phyloP scores from a whole-genome alignment of 495 filamentous ascomycete species.

The Talaromyces ruber region DNA sequence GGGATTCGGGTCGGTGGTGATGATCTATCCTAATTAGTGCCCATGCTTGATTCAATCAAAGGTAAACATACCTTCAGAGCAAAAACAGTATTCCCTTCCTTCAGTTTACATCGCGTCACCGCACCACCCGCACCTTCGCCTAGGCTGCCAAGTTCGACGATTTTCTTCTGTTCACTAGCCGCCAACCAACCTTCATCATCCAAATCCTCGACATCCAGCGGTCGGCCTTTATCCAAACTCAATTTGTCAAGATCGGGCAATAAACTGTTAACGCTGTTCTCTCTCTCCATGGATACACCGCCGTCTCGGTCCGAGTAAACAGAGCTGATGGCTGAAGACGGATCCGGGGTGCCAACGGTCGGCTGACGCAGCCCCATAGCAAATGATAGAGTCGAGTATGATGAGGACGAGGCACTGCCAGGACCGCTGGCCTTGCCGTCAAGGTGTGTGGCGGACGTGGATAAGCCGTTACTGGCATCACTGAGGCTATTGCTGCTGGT shows the following conservation, averaged over 20 bases:
- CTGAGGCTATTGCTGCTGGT: constrained; percentile 14
- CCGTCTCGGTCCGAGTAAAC: constrained; percentile 69
- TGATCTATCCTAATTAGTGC: constrained; percentile 53
- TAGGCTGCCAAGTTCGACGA: constrained; percentile 79
- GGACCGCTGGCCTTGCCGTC: constrained; percentile 68
- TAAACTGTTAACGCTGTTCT: constrained; percentile 56
- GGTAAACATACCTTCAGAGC: constrained; percentile 71
- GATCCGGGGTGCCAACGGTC: constrained; percentile 65
- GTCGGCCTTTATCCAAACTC: constrained; percentile 68
- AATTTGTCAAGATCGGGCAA: constrained; percentile 68
- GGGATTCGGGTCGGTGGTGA: constrained; percentile 94
- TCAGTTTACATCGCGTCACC: constrained; percentile 82
- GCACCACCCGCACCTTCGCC: constrained; percentile 95
- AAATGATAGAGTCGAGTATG: constrained; percentile 68
- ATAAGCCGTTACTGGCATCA: constrained; percentile 22
- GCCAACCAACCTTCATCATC: constrained; percentile 94
- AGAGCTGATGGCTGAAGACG: constrained; percentile 78
- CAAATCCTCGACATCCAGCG: constrained; percentile 83
- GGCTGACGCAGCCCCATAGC: constrained; percentile 54
- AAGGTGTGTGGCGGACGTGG: constrained; percentile 57
- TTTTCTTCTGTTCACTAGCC: constrained; percentile 78
- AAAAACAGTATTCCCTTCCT: constrained; percentile 88
- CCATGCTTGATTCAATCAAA: background rate
- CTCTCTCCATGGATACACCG: constrained; percentile 62
- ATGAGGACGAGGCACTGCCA: constrained; percentile 74